Percentiles rank a stretch among this genome's conserved stretches.
phyloP scores from a whole-genome alignment of 306 rosid genomes.

The Dalbergia cochinchinensis region DNA sequence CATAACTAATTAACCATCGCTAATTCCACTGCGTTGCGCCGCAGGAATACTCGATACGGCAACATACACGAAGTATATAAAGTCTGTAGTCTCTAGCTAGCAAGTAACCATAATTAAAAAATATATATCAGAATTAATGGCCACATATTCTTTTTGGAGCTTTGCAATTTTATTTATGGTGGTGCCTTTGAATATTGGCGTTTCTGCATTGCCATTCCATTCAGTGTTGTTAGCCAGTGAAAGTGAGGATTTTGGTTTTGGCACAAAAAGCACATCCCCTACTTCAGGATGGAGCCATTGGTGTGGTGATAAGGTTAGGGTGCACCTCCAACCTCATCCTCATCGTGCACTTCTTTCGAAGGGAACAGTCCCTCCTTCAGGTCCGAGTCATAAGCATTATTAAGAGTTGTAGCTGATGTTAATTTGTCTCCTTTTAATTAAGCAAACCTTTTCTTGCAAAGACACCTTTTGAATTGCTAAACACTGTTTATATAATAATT shows the following conservation, averaged over 20 bases:
- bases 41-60: slow-evolving; percentile 2
- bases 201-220: neutral
- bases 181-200: neutral
- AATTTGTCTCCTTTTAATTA: no score
- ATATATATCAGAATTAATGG: neutral
- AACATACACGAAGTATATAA: neutral
- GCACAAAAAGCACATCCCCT: no score
- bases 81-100: no score
- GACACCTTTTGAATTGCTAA: no score
- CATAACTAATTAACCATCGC: neutral
- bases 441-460: no score
- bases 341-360: no score
- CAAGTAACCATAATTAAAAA: neutral
- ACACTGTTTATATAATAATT: no score
- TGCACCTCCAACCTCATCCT: no score
- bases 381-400: neutral
- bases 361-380: slow-evolving; percentile 9
- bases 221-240: neutral
- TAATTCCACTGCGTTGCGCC: neutral
- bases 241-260: neutral
- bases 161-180: neutral
- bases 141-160: slow-evolving; percentile 7
- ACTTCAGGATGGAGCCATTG: no score
- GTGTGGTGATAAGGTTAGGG: no score
- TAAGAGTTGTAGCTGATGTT: neutral